phyloP scores from a whole-genome alignment of 2,329 filamentous ascomycete genomes.

The Microdochium nivale region DNA sequence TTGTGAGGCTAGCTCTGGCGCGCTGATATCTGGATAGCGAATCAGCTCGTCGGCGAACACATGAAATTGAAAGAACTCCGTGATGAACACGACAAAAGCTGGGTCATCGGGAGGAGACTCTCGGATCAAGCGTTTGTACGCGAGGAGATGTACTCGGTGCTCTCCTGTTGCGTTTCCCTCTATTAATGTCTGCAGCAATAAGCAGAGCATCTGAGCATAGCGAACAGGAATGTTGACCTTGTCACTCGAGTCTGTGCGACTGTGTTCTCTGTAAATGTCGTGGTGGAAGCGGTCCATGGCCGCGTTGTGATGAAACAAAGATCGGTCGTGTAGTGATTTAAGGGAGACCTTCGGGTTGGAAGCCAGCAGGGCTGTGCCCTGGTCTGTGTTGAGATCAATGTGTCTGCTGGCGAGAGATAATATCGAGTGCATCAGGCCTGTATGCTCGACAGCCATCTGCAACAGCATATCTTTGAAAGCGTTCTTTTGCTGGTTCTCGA shows the following conservation, averaged over 20 bases:
- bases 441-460: constrained; percentile 70
- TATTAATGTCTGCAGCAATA: constrained; percentile 48
- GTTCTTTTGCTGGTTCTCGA: constrained; percentile 73
- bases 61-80: constrained; percentile 82
- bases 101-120: constrained; percentile 52
- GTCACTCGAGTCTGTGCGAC: constrained; percentile 26
- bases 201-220: constrained; percentile 56
- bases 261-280: constrained; percentile 28
- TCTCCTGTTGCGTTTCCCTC: constrained; percentile 53
- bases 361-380: constrained; percentile 42
- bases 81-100: constrained; percentile 55
- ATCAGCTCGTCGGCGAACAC: constrained; percentile 57
- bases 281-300: constrained; percentile 44
- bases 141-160: constrained; percentile 72
- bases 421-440: constrained; percentile 84
- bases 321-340: constrained; percentile 38
- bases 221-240: constrained; percentile 41
- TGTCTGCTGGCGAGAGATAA: constrained; percentile 78
- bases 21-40: constrained; percentile 31
- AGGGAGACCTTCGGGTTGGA: constrained; percentile 38
- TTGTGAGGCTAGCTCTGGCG: constrained; percentile 29
- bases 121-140: constrained; percentile 64
- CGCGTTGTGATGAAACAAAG: constrained; percentile 45
- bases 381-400: constrained; percentile 50
- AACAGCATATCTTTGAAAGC: constrained; percentile 80